Percentiles rank a stretch among this genome's conserved stretches.
phyloP scores from a whole-genome alignment of 345 rosid species.

The Carallia brachiata region DNA sequence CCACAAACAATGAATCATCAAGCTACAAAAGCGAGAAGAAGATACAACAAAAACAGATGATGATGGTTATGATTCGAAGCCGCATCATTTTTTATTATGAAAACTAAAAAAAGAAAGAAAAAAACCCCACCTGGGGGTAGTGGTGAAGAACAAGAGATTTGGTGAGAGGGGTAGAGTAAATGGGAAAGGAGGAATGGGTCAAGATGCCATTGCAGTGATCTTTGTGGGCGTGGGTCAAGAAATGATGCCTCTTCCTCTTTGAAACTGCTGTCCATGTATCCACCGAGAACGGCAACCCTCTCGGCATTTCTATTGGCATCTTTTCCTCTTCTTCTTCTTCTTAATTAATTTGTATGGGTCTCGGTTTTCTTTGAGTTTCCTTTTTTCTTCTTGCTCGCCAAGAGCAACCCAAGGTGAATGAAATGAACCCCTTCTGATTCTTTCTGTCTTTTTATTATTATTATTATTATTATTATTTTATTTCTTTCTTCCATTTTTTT shows the following conservation, averaged over 20 bases:
- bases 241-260: slow-evolving; percentile 63
- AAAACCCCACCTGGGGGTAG: slow-evolving; percentile 46
- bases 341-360: too few species aligned
- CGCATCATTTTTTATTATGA: not conserved
- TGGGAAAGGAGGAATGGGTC: slow-evolving; percentile 48
- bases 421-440: too few species aligned
- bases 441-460: too few species aligned
- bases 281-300: slow-evolving; percentile 80
- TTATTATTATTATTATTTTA: too few species aligned
- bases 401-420: too few species aligned
- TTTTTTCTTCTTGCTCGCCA: too few species aligned
- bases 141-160: slow-evolving; percentile 56
- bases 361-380: too few species aligned
- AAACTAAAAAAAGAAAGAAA: not conserved
- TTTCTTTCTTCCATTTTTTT: too few species aligned
- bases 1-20: slow-evolving; percentile 55
- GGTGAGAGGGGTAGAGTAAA: slow-evolving; percentile 66
- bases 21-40: slow-evolving; percentile 33
- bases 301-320: slow-evolving; percentile 69
- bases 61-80: not conserved
- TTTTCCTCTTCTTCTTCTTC: not conserved
- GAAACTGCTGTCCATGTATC: slow-evolving; percentile 66
- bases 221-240: slow-evolving; percentile 80
- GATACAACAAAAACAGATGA: not conserved
- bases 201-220: slow-evolving; percentile 71